Evolutionary conservation across 1,139 yeast genomes (phyloP).

Genomic region (Lodderomyces orthopsilosis): DNA sequence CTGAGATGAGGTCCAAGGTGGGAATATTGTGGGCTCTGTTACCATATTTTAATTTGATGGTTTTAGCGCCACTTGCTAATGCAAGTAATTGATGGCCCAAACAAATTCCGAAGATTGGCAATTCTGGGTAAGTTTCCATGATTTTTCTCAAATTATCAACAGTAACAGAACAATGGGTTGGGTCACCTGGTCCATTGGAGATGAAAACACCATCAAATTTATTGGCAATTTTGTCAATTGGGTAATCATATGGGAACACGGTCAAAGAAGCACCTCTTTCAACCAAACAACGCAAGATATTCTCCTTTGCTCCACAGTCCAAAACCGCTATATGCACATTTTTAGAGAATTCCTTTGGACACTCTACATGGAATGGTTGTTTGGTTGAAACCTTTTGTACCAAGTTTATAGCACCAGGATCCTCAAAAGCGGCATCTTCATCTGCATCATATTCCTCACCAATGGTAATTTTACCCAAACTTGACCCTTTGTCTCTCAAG

Average conservation of each 20-base stretch:
- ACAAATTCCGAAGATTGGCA: constrained; percentile 96
- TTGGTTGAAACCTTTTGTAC: constrained; percentile 94
- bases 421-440: constrained; percentile 87
- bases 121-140: constrained; percentile 57
- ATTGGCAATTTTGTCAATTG: constrained; percentile 84
- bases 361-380: constrained; percentile 84
- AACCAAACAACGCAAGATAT: constrained; percentile 87
- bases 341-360: constrained; percentile 57
- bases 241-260: constrained; percentile 94
- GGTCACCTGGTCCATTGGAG: constrained; percentile 98
- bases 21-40: constrained; percentile 99
- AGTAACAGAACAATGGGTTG: constrained; percentile 86
- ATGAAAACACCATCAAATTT: constrained; percentile 93
- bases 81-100: constrained; percentile 96
- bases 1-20: constrained; percentile 83
- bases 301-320: constrained; percentile 98
- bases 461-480: constrained; percentile 82
- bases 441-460: constrained; percentile 91
- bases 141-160: constrained; percentile 71
- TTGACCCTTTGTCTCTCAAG: constrained; percentile 93
- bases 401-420: constrained; percentile 87
- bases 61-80: constrained; percentile 89
- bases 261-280: constrained; percentile 95
- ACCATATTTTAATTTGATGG: constrained; percentile 91
- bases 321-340: constrained; percentile 82